Evolutionary conservation across 352 stramenopile species (phyloP).

Genomic region (Phytopythium boreale): DNA sequence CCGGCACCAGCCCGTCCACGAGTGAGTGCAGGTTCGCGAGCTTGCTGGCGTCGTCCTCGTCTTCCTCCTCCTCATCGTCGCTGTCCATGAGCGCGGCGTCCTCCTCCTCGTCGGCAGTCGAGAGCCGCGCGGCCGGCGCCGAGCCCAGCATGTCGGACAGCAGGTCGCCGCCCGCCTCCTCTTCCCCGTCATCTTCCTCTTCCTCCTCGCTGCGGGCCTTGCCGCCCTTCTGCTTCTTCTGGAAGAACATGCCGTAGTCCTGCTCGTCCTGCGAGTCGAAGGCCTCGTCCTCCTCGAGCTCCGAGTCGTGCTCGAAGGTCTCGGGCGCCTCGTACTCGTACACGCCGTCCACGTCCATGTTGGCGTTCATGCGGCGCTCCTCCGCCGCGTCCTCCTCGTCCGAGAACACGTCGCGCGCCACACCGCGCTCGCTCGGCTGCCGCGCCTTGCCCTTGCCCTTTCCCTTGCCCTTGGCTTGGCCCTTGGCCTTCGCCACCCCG

Average conservation of each 20-base stretch:
- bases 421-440: conserved; percentile 11
- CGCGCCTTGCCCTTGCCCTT: conserved; percentile 18
- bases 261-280: conserved; percentile 94
- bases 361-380: conserved; percentile 55
- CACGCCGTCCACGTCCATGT: conserved; percentile 76
- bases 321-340: conserved; percentile 82
- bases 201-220: conserved; percentile 16
- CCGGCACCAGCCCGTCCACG: conserved; percentile 48
- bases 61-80: conserved; percentile 42
- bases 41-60: conserved; percentile 33
- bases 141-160: conserved; percentile 74
- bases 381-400: conserved; percentile 69
- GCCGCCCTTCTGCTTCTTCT: conserved; percentile 8
- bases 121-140: conserved; percentile 44
- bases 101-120: conserved; percentile 37
- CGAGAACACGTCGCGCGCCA: conserved; percentile 68
- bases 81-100: conserved; percentile 26
- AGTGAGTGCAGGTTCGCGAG: conserved; percentile 44
- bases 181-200: conserved; percentile 39
- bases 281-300: conserved; percentile 92
- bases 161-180: conserved; percentile 60
- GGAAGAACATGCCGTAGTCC: conserved; percentile 87
- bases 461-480: conserved; percentile 13
- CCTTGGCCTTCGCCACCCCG: neutral
- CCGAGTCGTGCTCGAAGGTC: conserved; percentile 87